Conservation (phyloP, 2,329 filamentous ascomycete genomes). For the Eurotiales sp. region DNA sequence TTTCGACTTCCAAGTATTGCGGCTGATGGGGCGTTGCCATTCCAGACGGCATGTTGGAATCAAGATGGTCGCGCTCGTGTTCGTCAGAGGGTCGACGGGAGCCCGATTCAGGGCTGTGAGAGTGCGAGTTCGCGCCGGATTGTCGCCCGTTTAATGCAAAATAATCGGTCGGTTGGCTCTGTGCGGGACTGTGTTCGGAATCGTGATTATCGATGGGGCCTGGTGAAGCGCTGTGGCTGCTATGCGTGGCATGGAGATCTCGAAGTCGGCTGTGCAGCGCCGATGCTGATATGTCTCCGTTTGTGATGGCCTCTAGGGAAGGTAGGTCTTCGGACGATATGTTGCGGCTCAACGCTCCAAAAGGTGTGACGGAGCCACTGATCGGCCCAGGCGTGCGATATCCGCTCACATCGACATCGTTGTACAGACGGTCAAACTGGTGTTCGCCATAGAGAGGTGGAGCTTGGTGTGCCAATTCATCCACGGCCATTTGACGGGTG, state of each 20-base stretch:
- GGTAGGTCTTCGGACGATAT: constrained; percentile 79
- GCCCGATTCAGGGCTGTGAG: constrained; percentile 27
- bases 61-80: constrained; percentile 42
- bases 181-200: constrained; percentile 18
- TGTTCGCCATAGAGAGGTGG: constrained; percentile 94
- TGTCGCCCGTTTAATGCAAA: constrained; percentile 20
- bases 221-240: constrained; percentile 20
- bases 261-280: constrained; percentile 66
- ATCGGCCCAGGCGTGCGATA: constrained; percentile 69
- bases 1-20: constrained; percentile 56
- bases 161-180: constrained; percentile 27
- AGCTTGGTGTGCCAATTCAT: constrained; percentile 62
- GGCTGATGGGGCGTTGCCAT: constrained; percentile 39
- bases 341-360: constrained; percentile 63
- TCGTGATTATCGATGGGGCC: constrained; percentile 21
- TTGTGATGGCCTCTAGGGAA: constrained; percentile 50
- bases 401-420: constrained; percentile 76
- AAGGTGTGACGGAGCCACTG: constrained; percentile 75
- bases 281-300: constrained; percentile 57
- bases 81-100: constrained; percentile 48
- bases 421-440: constrained; percentile 83
- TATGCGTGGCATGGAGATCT: constrained; percentile 44
- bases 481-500: constrained; percentile 46
- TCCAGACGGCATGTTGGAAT: constrained; percentile 27
- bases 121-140: constrained; percentile 23